Base-by-base conservation (phyloP, 2,329 filamentous ascomycete species). In the Fusarium sp. region DNA sequence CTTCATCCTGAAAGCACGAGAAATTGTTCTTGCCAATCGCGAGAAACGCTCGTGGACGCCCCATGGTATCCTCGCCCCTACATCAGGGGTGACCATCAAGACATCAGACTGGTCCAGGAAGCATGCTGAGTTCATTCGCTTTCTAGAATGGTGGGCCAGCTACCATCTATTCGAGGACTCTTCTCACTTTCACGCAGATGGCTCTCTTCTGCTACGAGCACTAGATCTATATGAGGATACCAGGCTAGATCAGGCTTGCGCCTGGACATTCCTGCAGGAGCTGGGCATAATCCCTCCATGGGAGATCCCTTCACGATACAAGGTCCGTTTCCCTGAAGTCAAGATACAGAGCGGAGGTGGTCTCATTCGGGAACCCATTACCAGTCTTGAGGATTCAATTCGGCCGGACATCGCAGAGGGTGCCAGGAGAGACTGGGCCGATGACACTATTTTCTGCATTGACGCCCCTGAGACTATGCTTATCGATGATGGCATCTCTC, bases 401-500 rank as follows among this genome's bases (percentile, higher is more conserved):
- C 72, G 81, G 37, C 75, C 76, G 9, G 87, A 89, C 64, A 74
- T 81, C 21, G 82, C 87, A 12, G 77, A 77, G 6, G 79, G 81
- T 13, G 75, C 86, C 26, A 88, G 92, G 48, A 85, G 84, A 62
- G 85, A 89, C 54, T 91, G 89, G 86, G 81, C 44, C 1, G 74
- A 83, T n/a, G 75, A 88, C 23, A 86, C 84, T 0, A 86, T 92
- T 3, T 94, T 90, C 76, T 93, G 91, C 70, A 92, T 97, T 63
- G 93, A 97, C 74, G 84, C 86, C 28, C 83, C 84, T 21, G 80
- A 79, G 37, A 91, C 93, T 0, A 82, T 85, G 28, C 89, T 95
- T 71, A 91, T 96, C 61, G 93, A 97, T 71, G 93, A 97, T 75
- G 93, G 90, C 2, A 80, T 97, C 11, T 95, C 92, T 1, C 75